Evolutionary conservation across 1,284 basidiomycete species (phyloP), one percentile per base, ranked within the genome.

Genomic region (Athelia psychrophila): DNA sequence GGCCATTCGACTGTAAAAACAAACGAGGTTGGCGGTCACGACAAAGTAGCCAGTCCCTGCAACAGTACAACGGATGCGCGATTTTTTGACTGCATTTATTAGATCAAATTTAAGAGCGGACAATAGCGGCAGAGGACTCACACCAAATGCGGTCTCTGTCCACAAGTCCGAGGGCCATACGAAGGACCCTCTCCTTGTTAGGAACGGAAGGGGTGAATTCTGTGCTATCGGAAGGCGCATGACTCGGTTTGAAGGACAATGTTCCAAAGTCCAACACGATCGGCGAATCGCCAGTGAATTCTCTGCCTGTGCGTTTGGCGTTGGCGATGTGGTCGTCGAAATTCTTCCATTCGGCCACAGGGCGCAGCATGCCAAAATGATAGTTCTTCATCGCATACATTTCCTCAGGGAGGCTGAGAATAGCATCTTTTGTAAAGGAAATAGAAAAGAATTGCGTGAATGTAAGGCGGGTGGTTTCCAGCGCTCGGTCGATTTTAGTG

Each of bases 1-100:
- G 76, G 61, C 40, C 68, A 73, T 30, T 56, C 76, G 77, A 54
- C 73, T 72, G 78, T 77, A 81, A 64, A 79, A 80, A 15, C 73
- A 72, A 27, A 81, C 56, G 54, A 70, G 72, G 38, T 69, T 63
- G 2, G 63, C 60, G 2, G 74, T 71, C 16, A 81, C 63, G 25
- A 75, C 74, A 44, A 82, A 70, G 50, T 73, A 73, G 4, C 80
- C 80, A 10, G 66, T 56, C 3, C 70, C 71, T 9, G 64, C 64
- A 3, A 75, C 63, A 15, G 64, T 67, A 42, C 69, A 57, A 48
- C 69, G 63, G n/a, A 75, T 60, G 22, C 71, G 70, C 12, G 75
- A 74, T 44, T 65, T 62, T 8, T 61, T 59, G 48, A 74, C 78
- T 80, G 44, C 3, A 45, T 16, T 52, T 51, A 51, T 38, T 33